Percentiles rank a stretch among this genome's conserved stretches.
Evolutionary conservation across 2,329 filamentous ascomycete species (phyloP).

Genomic region (Leptographium lundbergii): DNA sequence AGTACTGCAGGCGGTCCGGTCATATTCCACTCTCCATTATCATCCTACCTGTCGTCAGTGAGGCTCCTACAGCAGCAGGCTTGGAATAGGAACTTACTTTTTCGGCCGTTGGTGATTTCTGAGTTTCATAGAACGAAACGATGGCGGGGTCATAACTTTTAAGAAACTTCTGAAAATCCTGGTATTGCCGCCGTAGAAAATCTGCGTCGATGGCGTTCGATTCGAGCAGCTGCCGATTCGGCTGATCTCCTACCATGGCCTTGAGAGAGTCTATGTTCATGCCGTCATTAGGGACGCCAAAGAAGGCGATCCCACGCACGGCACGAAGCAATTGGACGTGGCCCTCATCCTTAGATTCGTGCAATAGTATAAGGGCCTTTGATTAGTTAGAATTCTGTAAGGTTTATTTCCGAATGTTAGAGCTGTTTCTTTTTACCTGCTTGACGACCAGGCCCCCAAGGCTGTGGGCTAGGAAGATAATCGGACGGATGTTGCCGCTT

Average conservation of each 20-base stretch:
- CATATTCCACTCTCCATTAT: not conserved
- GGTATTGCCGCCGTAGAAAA: not conserved
- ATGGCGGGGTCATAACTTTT: not conserved
- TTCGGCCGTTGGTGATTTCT: not conserved
- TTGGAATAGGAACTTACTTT: not conserved
- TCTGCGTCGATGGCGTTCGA: not conserved
- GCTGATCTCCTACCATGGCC: not conserved
- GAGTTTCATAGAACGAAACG: not conserved
- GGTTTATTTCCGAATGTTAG: not conserved
- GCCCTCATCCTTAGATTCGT: not conserved
- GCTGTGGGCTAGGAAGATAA: not conserved
- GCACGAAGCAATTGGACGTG: not conserved
- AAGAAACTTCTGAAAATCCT: not conserved
- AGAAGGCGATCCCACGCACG: not conserved
- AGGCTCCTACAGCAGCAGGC: not conserved
- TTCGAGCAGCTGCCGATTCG: not conserved
- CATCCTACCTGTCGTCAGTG: not conserved
- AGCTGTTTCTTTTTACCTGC: not conserved
- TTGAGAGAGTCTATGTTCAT: not conserved
- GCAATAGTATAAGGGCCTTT: not conserved
- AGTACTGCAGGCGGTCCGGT: not conserved
- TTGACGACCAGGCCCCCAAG: not conserved
- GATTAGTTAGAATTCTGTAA: not conserved
- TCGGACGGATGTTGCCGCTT: not conserved
- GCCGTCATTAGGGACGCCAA: not conserved